phyloP scores from a whole-genome alignment of 1,139 yeast species.

The Kluyveromyces sp. region DNA sequence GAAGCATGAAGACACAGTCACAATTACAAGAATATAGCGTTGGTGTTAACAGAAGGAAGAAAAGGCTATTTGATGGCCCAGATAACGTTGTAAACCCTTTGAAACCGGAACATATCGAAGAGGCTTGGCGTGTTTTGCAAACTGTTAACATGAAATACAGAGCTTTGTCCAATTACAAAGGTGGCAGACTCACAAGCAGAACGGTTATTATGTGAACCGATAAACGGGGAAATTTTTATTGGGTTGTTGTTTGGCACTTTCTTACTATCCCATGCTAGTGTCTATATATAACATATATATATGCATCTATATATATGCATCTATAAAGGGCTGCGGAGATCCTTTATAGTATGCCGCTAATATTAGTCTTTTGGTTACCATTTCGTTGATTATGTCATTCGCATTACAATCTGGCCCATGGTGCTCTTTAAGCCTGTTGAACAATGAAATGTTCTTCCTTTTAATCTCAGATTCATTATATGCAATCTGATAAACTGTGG shows the following conservation, averaged over 20 bases:
- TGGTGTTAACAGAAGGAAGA: conserved; percentile 33
- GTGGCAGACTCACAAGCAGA: conserved; percentile 45
- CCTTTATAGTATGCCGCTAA: conserved; percentile 3
- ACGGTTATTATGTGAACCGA: conserved; percentile 28
- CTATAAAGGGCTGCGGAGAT: background rate
- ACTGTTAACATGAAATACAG: conserved; percentile 49
- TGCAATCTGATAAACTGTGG: conserved; percentile 22
- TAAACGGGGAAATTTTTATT: background rate
- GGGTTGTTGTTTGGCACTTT: too few species aligned
- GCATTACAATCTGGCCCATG: conserved; percentile 5
- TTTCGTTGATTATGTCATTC: conserved; percentile 4
- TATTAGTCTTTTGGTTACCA: background rate
- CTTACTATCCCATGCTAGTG: too few species aligned
- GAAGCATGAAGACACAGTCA: conserved; percentile 27
- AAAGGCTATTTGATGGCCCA: conserved; percentile 81
- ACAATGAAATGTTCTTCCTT: conserved; percentile 10
- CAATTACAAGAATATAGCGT: conserved; percentile 24
- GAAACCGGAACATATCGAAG: conserved; percentile 75
- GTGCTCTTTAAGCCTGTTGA: background rate
- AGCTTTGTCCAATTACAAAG: conserved; percentile 67
- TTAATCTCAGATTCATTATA: conserved; percentile 15
- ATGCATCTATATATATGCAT: background rate
- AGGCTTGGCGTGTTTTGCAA: conserved; percentile 86
- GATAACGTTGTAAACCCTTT: conserved; percentile 82
- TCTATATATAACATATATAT: too few species aligned